A percentile compares a stretch with the other conserved stretches of the same genome.
These are phyloP conservation scores for Verbascum thapsus DNA, from an alignment of 257 asterid genomes.

Conservation along the genomic window DNA sequence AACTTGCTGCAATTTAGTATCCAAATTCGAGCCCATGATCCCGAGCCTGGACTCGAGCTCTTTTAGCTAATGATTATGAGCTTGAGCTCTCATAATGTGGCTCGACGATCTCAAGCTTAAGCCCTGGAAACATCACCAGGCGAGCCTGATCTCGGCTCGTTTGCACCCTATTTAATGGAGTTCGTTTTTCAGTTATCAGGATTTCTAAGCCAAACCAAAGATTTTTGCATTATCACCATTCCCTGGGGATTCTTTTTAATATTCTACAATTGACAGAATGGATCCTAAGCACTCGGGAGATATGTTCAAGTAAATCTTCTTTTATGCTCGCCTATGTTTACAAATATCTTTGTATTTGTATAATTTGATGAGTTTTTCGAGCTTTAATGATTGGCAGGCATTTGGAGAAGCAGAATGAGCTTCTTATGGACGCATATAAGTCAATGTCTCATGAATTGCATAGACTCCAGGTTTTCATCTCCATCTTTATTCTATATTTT, in stretches of 20 bases:
- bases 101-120: too few species aligned
- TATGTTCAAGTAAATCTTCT: conserved; percentile 41
- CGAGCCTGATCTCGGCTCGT: too few species aligned
- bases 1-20: too few species aligned
- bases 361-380: background rate
- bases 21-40: too few species aligned
- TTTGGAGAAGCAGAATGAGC: conserved; percentile 75
- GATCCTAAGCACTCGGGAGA: conserved; percentile 61
- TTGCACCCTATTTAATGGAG: too few species aligned
- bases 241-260: background rate
- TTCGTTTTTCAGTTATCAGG: background rate
- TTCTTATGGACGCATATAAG: conserved; percentile 61
- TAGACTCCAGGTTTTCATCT: conserved; percentile 60
- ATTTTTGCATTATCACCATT: background rate
- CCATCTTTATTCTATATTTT: background rate
- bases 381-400: conserved; percentile 55
- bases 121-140: too few species aligned
- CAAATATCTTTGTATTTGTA: background rate
- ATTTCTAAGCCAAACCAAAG: background rate
- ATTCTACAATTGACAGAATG: conserved; percentile 29
- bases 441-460: conserved; percentile 82
- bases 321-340: background rate
- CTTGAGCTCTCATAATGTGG: too few species aligned
- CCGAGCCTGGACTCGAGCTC: too few species aligned
- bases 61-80: too few species aligned